phyloP scores from a whole-genome alignment of 169 alveolate genomes.

The Cryptosporidium parvum region DNA sequence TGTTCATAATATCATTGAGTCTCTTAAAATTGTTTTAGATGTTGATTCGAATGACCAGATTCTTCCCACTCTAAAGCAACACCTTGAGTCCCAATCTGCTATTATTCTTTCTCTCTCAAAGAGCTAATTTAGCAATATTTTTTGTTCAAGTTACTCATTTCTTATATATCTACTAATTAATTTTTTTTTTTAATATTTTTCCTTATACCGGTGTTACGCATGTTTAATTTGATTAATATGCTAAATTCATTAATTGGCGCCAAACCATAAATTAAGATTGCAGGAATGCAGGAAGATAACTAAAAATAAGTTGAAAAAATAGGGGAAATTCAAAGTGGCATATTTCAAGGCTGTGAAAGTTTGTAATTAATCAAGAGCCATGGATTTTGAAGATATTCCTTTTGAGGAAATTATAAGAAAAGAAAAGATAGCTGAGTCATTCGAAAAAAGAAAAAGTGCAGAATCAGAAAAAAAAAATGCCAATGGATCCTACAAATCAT shows the following conservation, averaged over 20 bases:
- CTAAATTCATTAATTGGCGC: conserved; percentile 6
- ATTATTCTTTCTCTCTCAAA: conserved; percentile 63
- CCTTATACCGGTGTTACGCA: not conserved
- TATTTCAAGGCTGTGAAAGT: not conserved
- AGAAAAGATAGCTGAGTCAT: conserved; percentile 3
- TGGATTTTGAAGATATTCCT: conserved; percentile 58
- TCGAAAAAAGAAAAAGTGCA: not conserved
- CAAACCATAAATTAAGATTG: not conserved
- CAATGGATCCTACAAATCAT: not conserved
- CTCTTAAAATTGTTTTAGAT: conserved; percentile 59
- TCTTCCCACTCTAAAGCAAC: conserved; percentile 67
- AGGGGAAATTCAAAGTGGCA: not conserved
- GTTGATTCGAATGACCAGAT: conserved; percentile 65
- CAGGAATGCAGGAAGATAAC: not conserved
- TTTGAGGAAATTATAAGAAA: conserved; percentile 56
- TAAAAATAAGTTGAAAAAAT: not conserved
- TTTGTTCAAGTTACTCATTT: not conserved
- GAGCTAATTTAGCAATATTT: not conserved
- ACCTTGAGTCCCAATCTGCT: conserved; percentile 74
- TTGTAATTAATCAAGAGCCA: not conserved
- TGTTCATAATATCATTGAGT: conserved; percentile 31
- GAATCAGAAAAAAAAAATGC: conserved; percentile 1
- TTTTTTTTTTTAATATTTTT: not conserved
- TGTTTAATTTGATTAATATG: not conserved
- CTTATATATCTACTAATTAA: conserved; percentile 7